Percentiles rank a stretch among this genome's conserved stretches.
phyloP scores from a whole-genome alignment of 2,329 filamentous ascomycete genomes.

The Neofusicoccum parvum region DNA sequence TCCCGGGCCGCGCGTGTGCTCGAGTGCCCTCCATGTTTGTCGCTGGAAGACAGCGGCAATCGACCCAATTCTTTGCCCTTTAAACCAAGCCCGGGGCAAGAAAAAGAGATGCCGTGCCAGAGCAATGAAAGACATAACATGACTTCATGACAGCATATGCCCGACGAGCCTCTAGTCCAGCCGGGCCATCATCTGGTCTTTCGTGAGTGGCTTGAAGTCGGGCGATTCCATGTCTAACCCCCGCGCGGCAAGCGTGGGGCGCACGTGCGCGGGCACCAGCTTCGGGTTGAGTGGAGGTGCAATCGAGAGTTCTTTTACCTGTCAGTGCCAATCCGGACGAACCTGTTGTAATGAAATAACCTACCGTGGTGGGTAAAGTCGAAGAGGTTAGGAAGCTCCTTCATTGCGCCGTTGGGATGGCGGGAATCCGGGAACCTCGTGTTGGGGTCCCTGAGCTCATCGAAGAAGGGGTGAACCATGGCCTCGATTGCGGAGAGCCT shows the following conservation, averaged over 20 bases:
- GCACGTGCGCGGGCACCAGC: constrained; percentile 83
- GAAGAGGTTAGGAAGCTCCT: constrained; percentile 85
- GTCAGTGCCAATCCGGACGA: constrained; percentile 23
- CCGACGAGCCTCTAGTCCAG: constrained; percentile 67
- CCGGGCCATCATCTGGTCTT: constrained; percentile 96
- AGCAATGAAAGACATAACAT: constrained; percentile 36
- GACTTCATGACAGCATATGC: constrained; percentile 43
- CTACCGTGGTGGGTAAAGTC: constrained; percentile 93
- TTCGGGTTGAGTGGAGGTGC: constrained; percentile 82
- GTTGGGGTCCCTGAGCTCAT: constrained; percentile 88
- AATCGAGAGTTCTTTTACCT: constrained; percentile 83
- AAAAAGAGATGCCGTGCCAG: constrained; percentile 38
- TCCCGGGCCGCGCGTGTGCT: constrained; percentile 10
- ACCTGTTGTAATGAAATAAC: constrained; percentile 34
- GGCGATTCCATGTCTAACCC: constrained; percentile 81
- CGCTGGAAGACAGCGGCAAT: constrained; percentile 16
- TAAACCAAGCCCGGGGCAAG: constrained; percentile 27
- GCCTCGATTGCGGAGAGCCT: constrained; percentile 90
- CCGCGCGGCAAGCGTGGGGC: constrained; percentile 69
- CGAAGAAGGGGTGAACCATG: constrained; percentile 98
- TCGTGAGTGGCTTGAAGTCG: constrained; percentile 85
- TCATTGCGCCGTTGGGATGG: constrained; percentile 76
- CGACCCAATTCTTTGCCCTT: constrained; percentile 18
- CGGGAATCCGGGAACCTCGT: constrained; percentile 93
- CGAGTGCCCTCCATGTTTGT: constrained; percentile 16